Percentiles rank a stretch among this genome's conserved stretches.
Conservation (phyloP, 805 yeast genomes). For the Metschnikowia drakensbergensis region DNA sequence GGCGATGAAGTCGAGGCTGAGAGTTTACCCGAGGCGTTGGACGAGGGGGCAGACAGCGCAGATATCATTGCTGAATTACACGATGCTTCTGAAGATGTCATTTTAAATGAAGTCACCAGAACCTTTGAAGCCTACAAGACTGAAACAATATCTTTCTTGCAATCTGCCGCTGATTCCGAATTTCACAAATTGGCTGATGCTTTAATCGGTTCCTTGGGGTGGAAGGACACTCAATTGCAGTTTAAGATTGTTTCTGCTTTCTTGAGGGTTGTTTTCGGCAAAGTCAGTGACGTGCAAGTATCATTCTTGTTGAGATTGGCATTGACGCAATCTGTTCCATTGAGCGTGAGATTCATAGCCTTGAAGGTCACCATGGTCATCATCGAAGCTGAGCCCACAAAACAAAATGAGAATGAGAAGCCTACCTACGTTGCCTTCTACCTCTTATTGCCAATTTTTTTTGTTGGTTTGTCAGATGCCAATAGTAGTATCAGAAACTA, state of each 20-base stretch:
- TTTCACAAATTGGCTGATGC: slow-evolving; percentile 41
- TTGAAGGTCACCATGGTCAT: slow-evolving; percentile 40
- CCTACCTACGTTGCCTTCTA: slow-evolving; percentile 33
- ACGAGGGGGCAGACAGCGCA: background rate
- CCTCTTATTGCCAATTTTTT: slow-evolving; percentile 54
- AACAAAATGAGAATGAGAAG: slow-evolving; percentile 11
- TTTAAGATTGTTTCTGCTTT: slow-evolving; percentile 7
- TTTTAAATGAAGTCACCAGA: background rate
- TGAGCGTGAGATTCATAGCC: slow-evolving; percentile 50
- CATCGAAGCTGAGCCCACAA: slow-evolving; percentile 22
- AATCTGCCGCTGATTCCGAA: slow-evolving; percentile 29
- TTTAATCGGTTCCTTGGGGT: slow-evolving; percentile 43
- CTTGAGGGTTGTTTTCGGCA: slow-evolving; percentile 11
- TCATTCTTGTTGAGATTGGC: slow-evolving; percentile 59
- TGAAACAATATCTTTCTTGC: slow-evolving; percentile 32
- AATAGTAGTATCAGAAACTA: slow-evolving; percentile 47
- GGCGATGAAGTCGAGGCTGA: slow-evolving; percentile 15
- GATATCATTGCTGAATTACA: background rate
- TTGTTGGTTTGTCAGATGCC: slow-evolving; percentile 51
- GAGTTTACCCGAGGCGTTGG: background rate
- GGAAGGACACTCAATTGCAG: slow-evolving; percentile 10
- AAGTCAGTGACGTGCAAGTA: slow-evolving; percentile 37
- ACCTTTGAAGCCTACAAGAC: slow-evolving; percentile 12
- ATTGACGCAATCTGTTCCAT: slow-evolving; percentile 56
- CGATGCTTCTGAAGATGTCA: slow-evolving; percentile 7